Conservation (phyloP, 2,329 filamentous ascomycete species). For the Pseudovirgaria hyperparasitica region DNA sequence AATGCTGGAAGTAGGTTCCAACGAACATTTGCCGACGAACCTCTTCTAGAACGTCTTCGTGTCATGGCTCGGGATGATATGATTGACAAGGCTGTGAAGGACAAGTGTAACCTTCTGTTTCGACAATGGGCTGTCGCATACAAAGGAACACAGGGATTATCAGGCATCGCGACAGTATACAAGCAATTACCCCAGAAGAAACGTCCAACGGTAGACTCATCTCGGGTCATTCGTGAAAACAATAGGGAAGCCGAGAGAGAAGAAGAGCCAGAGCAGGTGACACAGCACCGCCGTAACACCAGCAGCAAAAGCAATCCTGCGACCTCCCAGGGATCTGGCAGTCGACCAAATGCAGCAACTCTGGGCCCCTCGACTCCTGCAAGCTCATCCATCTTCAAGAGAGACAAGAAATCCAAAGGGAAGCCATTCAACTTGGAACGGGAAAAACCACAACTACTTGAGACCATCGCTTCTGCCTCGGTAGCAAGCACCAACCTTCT, state of each 20-base stretch:
- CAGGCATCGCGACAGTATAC: constrained; percentile 68
- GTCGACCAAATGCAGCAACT: too few relatives aligned
- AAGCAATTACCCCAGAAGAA: constrained; percentile 49
- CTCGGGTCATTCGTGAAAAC: constrained; percentile 72
- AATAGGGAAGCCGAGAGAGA: constrained; percentile 59
- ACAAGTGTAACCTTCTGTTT: constrained; percentile 80
- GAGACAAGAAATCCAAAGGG: constrained; percentile 40
- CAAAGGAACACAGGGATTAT: constrained; percentile 66
- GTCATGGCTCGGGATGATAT: constrained; percentile 76
- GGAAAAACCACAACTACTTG: constrained; percentile 78
- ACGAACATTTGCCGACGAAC: constrained; percentile 77
- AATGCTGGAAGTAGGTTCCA: constrained; percentile 86
- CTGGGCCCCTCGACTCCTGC: constrained; percentile 24
- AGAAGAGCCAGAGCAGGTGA: too few relatives aligned
- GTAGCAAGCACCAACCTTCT: constrained; percentile 83
- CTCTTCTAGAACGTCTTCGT: constrained; percentile 78
- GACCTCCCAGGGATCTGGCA: neutral
- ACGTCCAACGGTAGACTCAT: constrained; percentile 56
- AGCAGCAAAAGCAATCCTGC: neutral
- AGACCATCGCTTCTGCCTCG: constrained; percentile 76
- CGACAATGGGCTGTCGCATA: constrained; percentile 76
- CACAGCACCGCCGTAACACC: neutral
- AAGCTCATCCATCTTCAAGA: constrained; percentile 39
- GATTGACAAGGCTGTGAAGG: constrained; percentile 73
- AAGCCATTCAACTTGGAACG: constrained; percentile 71